Conservation (phyloP, 352 stramenopile species). For the Pythium inflatum region DNA sequence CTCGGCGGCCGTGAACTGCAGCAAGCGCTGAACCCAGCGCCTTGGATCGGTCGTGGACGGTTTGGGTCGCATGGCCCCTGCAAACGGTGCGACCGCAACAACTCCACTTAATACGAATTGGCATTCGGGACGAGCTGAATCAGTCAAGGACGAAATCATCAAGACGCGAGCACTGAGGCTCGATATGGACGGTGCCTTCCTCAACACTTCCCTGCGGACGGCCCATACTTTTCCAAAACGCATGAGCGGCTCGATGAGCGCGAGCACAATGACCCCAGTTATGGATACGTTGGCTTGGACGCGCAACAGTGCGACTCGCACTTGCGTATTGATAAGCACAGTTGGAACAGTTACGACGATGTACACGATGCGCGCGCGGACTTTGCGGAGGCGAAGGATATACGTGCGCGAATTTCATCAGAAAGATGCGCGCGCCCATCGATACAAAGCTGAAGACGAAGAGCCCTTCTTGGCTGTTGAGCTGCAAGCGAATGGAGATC, state of each 20-base stretch:
- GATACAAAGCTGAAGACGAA: constrained; percentile 16
- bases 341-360: constrained; percentile 19
- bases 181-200: no score
- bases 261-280: constrained; percentile 7
- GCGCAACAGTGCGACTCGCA: constrained; percentile 21
- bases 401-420: constrained; percentile 25
- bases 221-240: constrained; percentile 19
- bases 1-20: constrained; percentile 20
- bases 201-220: constrained; percentile 15
- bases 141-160: no score
- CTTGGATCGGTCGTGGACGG: no score
- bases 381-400: no score
- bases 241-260: constrained; percentile 9
- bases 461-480: background rate
- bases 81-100: no score
- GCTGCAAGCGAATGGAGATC: constrained; percentile 7
- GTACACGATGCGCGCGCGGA: constrained; percentile 4
- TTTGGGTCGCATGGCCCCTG: no score
- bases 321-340: constrained; percentile 27
- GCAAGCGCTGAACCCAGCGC: background rate
- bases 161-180: no score
- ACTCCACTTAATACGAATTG: no score
- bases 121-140: no score
- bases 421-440: background rate
- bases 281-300: constrained; percentile 3